Percentiles rank a stretch among this genome's conserved stretches.
These are phyloP conservation scores for Mycena citricolor DNA, from an alignment of 1,284 basidiomycete species.

Conservation along the genomic window DNA sequence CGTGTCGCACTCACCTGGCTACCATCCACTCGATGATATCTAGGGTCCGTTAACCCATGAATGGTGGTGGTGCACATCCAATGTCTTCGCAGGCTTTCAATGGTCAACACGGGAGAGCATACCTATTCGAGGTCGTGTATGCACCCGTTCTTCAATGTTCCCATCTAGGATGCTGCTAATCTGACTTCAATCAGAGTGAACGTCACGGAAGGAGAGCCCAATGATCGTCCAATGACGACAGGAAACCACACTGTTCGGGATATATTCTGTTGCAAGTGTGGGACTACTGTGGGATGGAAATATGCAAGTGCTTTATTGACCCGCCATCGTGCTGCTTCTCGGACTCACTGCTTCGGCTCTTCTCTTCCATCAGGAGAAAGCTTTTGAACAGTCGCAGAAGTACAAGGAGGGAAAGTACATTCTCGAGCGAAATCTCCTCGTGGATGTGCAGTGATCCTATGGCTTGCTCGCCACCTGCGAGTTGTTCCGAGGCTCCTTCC, in stretches of 20 bases:
- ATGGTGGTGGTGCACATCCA: slow-evolving; percentile 3
- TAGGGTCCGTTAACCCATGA: slow-evolving; percentile 53
- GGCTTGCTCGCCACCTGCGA: no score
- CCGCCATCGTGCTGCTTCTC: background rate
- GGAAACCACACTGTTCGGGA: slow-evolving; percentile 96
- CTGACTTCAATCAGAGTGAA: slow-evolving; percentile 69
- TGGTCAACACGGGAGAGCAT: slow-evolving; percentile 93
- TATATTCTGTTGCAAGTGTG: slow-evolving; percentile 90
- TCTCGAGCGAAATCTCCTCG: slow-evolving; percentile 88
- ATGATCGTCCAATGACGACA: slow-evolving; percentile 94
- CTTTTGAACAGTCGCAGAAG: slow-evolving; percentile 87
- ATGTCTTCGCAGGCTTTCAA: slow-evolving; percentile 71
- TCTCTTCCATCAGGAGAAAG: slow-evolving; percentile 73
- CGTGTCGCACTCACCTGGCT: slow-evolving; percentile 91
- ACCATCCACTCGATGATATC: slow-evolving; percentile 92
- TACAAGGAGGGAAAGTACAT: slow-evolving; percentile 99
- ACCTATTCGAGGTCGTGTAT: slow-evolving; percentile 91
- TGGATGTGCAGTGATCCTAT: slow-evolving; percentile 81
- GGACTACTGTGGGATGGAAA: slow-evolving; percentile 91
- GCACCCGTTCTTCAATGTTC: slow-evolving; percentile 32
- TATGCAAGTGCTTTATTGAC: slow-evolving; percentile 66
- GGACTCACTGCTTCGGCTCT: background rate
- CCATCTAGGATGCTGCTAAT: slow-evolving; percentile 19
- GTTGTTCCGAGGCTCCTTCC: no score
- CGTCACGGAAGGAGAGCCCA: slow-evolving; percentile 82